Conservation (phyloP, 2,329 filamentous ascomycete species). For the Colletotrichum echinochloae region DNA sequence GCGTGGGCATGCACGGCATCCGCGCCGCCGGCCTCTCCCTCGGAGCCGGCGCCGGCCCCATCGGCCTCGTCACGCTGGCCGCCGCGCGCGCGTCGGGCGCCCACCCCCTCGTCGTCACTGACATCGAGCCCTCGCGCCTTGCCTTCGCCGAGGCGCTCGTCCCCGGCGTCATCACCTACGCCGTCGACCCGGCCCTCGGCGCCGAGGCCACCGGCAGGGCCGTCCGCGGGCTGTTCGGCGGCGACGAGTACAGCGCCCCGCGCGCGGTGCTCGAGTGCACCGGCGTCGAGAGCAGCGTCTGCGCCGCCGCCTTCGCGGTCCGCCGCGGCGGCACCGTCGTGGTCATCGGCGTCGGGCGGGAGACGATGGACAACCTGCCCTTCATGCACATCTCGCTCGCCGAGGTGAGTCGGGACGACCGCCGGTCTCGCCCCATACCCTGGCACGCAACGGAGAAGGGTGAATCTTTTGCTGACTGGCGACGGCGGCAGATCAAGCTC, state of each 20-base stretch:
- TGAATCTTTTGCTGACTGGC: not conserved
- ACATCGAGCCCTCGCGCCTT: slow-evolving; percentile 67
- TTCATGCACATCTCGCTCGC: slow-evolving; percentile 75
- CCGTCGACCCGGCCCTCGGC: slow-evolving; percentile 59
- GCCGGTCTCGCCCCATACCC: too few species aligned
- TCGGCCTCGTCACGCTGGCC: slow-evolving; percentile 69
- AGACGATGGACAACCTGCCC: slow-evolving; percentile 73
- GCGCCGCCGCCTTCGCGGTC: slow-evolving; percentile 68
- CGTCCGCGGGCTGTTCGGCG: slow-evolving; percentile 66
- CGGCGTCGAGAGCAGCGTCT: slow-evolving; percentile 72
- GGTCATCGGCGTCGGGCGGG: slow-evolving; percentile 73
- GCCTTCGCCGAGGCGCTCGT: slow-evolving; percentile 69
- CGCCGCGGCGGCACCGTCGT: slow-evolving; percentile 70
- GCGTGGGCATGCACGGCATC: slow-evolving; percentile 72
- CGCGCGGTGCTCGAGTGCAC: slow-evolving; percentile 74
- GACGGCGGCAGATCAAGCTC: slow-evolving; percentile 66
- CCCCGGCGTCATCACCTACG: slow-evolving; percentile 66
- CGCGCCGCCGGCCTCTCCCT: slow-evolving; percentile 63
- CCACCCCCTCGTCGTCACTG: slow-evolving; percentile 73
- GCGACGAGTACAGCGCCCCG: slow-evolving; percentile 67
- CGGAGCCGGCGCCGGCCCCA: slow-evolving; percentile 70
- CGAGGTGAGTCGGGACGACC: too few species aligned
- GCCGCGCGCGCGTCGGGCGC: slow-evolving; percentile 71
- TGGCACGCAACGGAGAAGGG: not conserved
- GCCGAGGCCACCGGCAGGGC: slow-evolving; percentile 62